Base-by-base conservation (phyloP, 2,329 filamentous ascomycete genomes). In the Pseudogymnoascus sp. region DNA sequence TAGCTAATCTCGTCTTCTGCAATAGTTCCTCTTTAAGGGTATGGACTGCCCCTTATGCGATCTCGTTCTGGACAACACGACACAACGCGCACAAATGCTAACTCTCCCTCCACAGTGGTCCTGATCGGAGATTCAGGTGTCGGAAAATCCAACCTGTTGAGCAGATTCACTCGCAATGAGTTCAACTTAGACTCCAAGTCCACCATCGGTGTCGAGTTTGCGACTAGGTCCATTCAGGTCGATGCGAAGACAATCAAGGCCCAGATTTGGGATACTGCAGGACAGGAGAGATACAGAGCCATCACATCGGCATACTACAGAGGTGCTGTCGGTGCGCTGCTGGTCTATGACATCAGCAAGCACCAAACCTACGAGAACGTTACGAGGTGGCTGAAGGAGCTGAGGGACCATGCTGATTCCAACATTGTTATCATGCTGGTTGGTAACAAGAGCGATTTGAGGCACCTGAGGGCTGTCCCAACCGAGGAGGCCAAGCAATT, bases 101-200 rank as follows among this genome's bases (percentile, higher is more conserved):
- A 69, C 71, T 61, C 62, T 59, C 61, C 61, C 59, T 63, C 63
- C 66, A 60, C 73, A 96, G 93, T 97, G 75, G 94, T 99, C 75
- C 83, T 99, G 77, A 99, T 99, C 76, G 94, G 94, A 85, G 94
- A 99, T 81, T 97, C 92, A 69, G 94, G 94, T 72, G 94, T 99
- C 78, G 94, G 94, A 82, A 99, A 99, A 84, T 99, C 94, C 82
- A 99, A 99, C 81, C 90, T 99, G 71, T 84, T 99, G 80, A 97
- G 92, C 80, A 90, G 95, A 78, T 99, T 99, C 85, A 97, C 94
- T 71, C 91, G 94, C 75, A 97, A 99, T 78, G 94, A 99, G 80
- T 99, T 99, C 88, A 97, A 97, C 80, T 85, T 97, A 68, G 94
- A 99, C 80, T 96, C 93, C 76, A 97, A 99, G 86, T 97, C 94